Evolutionary conservation across 495 filamentous ascomycete genomes (phyloP), one percentile per base, ranked within the genome.

Genomic region (Cercophora newfieldiana): DNA sequence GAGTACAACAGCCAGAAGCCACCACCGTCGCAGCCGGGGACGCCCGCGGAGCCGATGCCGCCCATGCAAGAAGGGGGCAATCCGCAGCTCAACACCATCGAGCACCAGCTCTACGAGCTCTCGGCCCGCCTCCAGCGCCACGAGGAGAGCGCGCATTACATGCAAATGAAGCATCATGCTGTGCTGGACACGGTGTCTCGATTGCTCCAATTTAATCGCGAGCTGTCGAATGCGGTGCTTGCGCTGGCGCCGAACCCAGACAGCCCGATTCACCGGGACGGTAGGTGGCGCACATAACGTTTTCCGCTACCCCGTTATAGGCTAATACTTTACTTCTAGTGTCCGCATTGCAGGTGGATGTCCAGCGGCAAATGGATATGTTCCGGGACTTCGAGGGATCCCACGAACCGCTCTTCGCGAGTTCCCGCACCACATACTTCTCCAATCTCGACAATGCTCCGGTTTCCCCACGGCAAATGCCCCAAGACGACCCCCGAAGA

Each of bases 1-100:
- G 95, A 98, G 75, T 97, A 95, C 37, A 96, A 92, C 79, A 90
- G 90, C 49, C 90, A 94, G 66, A 93, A 94, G 75, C 78, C 88
- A 31, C 79, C 88, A 29, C 78, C 85, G 22, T 90, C 91, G 31
- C 90, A 93, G 69, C 92, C 92, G 48, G 91, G 90, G 16, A 94
- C 92, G 21, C 92, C 94, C 3, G 90, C 89, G 19, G 92, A 97
- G 72, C 89, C 91, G 25, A 88, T 91, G 73, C 83, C 83, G 51
- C 72, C 78, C 21, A 77, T 81, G 59, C 87, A 88, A 18, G 87
- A 86, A 51, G 88, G 95, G 73, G 85, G 90, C 26, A 94, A 98
- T 72, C 86, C 87, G 19, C 85, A 93, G 69, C 77, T 98, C 64
- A 82, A 85, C 73, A 83, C 83, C 63, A 79, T 99, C 33, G 95